These are phyloP conservation scores for Ophiocytium majus DNA, from an alignment of 352 stramenopile genomes.

Conservation along the genomic window DNA sequence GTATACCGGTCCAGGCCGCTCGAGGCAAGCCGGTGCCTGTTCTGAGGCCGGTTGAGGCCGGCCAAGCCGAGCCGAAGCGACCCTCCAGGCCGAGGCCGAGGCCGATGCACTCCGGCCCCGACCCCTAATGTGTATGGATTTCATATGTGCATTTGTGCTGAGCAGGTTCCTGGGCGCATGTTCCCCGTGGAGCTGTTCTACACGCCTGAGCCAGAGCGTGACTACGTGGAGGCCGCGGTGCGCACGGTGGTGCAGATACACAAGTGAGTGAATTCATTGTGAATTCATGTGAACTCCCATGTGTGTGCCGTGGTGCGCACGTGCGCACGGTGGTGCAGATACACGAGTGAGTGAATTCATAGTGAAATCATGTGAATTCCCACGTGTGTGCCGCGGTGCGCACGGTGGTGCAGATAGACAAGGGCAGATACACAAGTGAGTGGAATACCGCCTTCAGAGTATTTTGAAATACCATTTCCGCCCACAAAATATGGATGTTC, in stretches of 20 bases:
- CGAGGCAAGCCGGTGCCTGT: too few species aligned
- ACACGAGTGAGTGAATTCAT: constrained; percentile 47
- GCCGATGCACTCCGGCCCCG: too few species aligned
- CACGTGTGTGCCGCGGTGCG: constrained; percentile 87
- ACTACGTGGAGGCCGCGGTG: constrained; percentile 91
- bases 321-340: constrained; percentile 65
- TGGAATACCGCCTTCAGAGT: too few species aligned
- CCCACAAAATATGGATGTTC: too few species aligned
- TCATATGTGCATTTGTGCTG: neutral
- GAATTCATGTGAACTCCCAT: too few species aligned
- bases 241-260: constrained; percentile 64
- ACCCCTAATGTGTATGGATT: neutral
- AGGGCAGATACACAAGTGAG: constrained; percentile 57
- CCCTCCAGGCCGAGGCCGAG: too few species aligned
- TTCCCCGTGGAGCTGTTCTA: constrained; percentile 98
- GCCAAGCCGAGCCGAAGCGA: too few species aligned
- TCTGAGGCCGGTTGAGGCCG: too few species aligned
- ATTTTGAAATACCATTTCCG: too few species aligned
- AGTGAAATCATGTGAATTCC: too few species aligned
- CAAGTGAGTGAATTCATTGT: constrained; percentile 38
- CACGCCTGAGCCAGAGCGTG: constrained; percentile 89
- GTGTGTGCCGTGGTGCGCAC: constrained; percentile 79
- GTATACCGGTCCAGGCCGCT: too few species aligned
- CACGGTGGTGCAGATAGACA: constrained; percentile 64
- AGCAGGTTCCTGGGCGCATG: constrained; percentile 89